These are phyloP conservation scores for Aureobasidium sp. DNA, from an alignment of 2,329 filamentous ascomycete genomes.

Conservation along the genomic window DNA sequence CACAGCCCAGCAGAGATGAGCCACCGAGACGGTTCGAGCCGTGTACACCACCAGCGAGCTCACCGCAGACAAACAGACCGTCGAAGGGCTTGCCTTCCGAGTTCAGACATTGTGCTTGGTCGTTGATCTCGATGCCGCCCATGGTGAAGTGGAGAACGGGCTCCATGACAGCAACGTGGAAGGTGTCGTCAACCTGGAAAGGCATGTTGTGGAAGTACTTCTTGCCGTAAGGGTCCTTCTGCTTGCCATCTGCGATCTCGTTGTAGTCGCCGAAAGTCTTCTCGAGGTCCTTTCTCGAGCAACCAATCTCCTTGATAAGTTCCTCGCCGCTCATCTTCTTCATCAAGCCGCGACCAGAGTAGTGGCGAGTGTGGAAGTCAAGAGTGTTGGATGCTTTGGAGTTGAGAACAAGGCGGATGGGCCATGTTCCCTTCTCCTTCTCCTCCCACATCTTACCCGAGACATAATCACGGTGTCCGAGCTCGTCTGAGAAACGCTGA, in stretches of 20 bases:
- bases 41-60: slow-evolving; percentile 95
- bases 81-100: slow-evolving; percentile 85
- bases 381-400: slow-evolving; percentile 97
- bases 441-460: slow-evolving; percentile 99
- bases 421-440: slow-evolving; percentile 95
- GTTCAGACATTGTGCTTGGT: slow-evolving; percentile 93
- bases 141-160: slow-evolving; percentile 99
- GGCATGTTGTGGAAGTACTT: slow-evolving; percentile 98
- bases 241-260: slow-evolving; percentile 87
- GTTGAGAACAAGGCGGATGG: slow-evolving; percentile 92
- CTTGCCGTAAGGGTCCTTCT: slow-evolving; percentile 97
- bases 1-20: slow-evolving; percentile 94
- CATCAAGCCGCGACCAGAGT: slow-evolving; percentile 97
- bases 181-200: slow-evolving; percentile 81
- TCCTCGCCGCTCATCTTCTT: slow-evolving; percentile 97
- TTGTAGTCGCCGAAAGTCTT: slow-evolving; percentile 94
- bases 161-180: slow-evolving; percentile 97
- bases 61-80: slow-evolving; percentile 92
- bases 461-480: slow-evolving; percentile 98
- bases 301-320: slow-evolving; percentile 95
- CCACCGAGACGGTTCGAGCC: slow-evolving; percentile 97
- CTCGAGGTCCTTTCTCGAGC: slow-evolving; percentile 76
- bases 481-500: slow-evolving; percentile 95
- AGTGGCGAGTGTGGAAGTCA: slow-evolving; percentile 99
- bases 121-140: slow-evolving; percentile 99